These are phyloP conservation scores for Xylariales sp. DNA, from an alignment of 2,329 filamentous ascomycete species.

Conservation along the genomic window DNA sequence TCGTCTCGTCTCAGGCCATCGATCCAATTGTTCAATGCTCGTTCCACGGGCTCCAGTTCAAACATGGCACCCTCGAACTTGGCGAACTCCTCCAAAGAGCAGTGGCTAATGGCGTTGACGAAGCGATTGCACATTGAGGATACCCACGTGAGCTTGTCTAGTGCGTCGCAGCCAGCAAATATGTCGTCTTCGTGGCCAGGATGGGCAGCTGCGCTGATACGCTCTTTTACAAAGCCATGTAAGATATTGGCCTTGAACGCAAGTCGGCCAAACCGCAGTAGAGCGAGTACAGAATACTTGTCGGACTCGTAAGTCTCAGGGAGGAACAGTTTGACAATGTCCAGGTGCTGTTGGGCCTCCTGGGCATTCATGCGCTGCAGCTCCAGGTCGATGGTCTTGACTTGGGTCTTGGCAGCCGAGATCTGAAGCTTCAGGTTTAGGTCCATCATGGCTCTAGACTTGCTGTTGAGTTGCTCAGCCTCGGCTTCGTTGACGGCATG, in stretches of 20 bases:
- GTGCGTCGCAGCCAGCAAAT: constrained; percentile 73
- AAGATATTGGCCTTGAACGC: constrained; percentile 83
- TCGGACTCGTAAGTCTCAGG: constrained; percentile 80
- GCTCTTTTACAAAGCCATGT: constrained; percentile 73
- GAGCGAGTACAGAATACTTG: constrained; percentile 79
- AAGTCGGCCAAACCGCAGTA: constrained; percentile 83
- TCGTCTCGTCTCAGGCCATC: constrained; percentile 81
- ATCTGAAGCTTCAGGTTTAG: constrained; percentile 91
- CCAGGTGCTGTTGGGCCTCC: constrained; percentile 81
- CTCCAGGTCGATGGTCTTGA: constrained; percentile 91
- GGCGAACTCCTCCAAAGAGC: constrained; percentile 72
- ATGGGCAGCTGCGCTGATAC: constrained; percentile 63
- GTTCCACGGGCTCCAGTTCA: constrained; percentile 88
- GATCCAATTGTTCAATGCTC: constrained; percentile 83
- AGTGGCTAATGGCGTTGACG: constrained; percentile 72
- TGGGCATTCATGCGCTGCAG: constrained; percentile 81
- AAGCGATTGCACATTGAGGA: constrained; percentile 80
- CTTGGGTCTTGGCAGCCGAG: constrained; percentile 85
- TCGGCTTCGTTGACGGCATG: constrained; percentile 91
- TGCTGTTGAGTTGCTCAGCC: constrained; percentile 82
- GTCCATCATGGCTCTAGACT: constrained; percentile 93
- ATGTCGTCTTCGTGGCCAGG: constrained; percentile 71
- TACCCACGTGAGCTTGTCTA: constrained; percentile 84
- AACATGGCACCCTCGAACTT: constrained; percentile 75
- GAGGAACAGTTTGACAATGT: constrained; percentile 84